A percentile compares a stretch with the other conserved stretches of the same genome.
Evolutionary conservation across 2,329 filamentous ascomycete species (phyloP).

Genomic region (Cytospora leucostoma): DNA sequence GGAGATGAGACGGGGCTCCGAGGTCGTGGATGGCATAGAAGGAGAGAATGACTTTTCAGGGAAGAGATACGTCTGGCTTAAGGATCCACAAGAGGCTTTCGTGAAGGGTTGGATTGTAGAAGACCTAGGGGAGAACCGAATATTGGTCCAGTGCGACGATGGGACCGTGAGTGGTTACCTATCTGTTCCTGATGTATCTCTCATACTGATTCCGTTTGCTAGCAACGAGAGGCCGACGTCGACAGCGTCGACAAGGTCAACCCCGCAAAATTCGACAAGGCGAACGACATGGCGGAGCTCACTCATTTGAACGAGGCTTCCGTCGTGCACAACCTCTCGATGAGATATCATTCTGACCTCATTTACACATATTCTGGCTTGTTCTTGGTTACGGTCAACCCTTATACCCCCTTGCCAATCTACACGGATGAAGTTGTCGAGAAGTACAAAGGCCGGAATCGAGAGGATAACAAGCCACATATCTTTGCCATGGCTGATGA

Average conservation of each 20-base stretch:
- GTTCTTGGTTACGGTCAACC: constrained; percentile 96
- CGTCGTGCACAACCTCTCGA: constrained; percentile 94
- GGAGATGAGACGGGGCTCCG: constrained; percentile 62
- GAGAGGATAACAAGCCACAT: constrained; percentile 95
- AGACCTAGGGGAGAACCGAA: constrained; percentile 66
- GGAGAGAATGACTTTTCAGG: constrained; percentile 99
- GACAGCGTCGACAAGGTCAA: constrained; percentile 98
- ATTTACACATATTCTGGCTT: constrained; percentile 98
- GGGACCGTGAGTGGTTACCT: constrained; percentile 67
- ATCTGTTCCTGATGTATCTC: not conserved
- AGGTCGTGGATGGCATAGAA: constrained; percentile 73
- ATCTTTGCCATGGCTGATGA: constrained; percentile 98
- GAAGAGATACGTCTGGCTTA: constrained; percentile 97
- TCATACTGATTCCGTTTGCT: constrained; percentile 29
- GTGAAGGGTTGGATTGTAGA: constrained; percentile 90
- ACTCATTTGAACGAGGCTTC: constrained; percentile 98
- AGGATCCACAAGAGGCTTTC: constrained; percentile 83
- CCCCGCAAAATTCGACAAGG: constrained; percentile 98
- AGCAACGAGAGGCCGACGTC: constrained; percentile 84
- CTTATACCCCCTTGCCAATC: constrained; percentile 91
- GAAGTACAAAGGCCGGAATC: constrained; percentile 89
- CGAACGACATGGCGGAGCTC: constrained; percentile 97
- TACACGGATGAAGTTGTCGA: constrained; percentile 97
- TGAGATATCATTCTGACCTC: constrained; percentile 90
- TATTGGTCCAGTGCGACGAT: constrained; percentile 92